Evolutionary conservation across 257 asterid genomes (phyloP), one percentile per base, ranked within the genome.

Genomic region (Solanum ahanhuiri): DNA sequence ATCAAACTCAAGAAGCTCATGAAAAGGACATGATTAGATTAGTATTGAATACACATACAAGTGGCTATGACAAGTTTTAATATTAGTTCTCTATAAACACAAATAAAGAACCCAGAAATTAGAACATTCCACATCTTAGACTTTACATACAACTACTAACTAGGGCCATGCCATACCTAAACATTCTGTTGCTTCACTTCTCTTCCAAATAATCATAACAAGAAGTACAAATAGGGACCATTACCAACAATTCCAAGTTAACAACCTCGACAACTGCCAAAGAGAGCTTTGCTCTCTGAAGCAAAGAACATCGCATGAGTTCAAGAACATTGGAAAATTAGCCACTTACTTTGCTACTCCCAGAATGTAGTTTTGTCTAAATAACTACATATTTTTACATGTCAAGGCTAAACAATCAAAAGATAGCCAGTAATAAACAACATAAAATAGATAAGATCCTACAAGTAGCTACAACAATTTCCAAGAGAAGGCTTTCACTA

Each of bases 301-400:
- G 60, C 83, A 23, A 25, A 41, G 83, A 77, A 25, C 83, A 76
- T 76, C 1, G 60, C 35, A 41, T 76, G 35, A 23, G 9, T 76
- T 39, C 35, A 41, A 76, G 10, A 23, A 41, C n/a, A 77, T 77
- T 25, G 34, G 7, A 77, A 77, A 41, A 41, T 3, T 43, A 77
- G 14, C 23, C 63, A 41, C 91, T 91, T 90, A 30, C 31, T 30
- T 30, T 69, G 89, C 20, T 76, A 76, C 35, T n/a, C 14, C 0
- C 34, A 0, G n/a, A 39, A 41, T 35, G 60, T 43, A 43, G 4
- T 45, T 77, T 25, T 25, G 8, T 45, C 83, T 8, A 45, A 25
- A 18, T 89, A 86, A 91, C 91, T 43, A 25, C 17, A 79, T 25
- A 25, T 0, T 28, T 45, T 79, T 25, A 28, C 25, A 45, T 25